phyloP scores from a whole-genome alignment of 129 eudicot species.

The Ambrosia artemisiifolia region DNA sequence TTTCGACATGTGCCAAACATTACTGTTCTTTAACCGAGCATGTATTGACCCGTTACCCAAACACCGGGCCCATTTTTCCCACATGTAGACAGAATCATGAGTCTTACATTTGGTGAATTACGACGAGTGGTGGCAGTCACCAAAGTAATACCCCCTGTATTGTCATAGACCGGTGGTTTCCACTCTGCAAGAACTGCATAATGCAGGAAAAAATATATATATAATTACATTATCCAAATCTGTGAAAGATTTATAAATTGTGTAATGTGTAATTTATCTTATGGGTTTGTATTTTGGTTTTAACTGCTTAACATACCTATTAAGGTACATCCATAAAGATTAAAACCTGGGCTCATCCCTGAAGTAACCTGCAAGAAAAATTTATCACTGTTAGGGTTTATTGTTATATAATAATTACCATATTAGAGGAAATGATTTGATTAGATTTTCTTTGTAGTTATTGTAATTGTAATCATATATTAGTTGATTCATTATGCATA shows the following conservation, averaged over 20 bases:
- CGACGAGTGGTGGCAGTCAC: conserved; percentile 98
- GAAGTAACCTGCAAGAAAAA: conserved; percentile 58
- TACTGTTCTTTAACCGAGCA: not conserved
- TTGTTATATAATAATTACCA: no score
- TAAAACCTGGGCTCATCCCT: conserved; percentile 91
- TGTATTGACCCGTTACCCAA: not conserved
- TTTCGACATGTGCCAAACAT: not conserved
- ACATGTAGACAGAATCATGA: not conserved
- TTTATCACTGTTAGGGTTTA: not conserved
- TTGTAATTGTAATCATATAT: no score
- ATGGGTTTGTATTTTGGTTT: not conserved
- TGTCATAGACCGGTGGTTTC: conserved; percentile 99
- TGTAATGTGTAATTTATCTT: not conserved
- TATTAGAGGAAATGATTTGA: no score
- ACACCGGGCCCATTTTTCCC: not conserved
- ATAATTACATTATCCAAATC: not conserved
- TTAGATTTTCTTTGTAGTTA: no score
- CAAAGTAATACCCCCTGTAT: conserved; percentile 75
- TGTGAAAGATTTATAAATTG: not conserved
- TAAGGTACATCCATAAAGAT: conserved; percentile 90
- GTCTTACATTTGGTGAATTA: conserved; percentile 92
- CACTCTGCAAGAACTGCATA: conserved; percentile 95
- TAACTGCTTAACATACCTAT: conserved; percentile 45
- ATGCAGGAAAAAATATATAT: not conserved
- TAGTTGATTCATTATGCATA: no score